A percentile compares a stretch with the other conserved stretches of the same genome.
Evolutionary conservation across 2,329 filamentous ascomycete genomes (phyloP).

Genomic region (Zasmidium citrigriseum): DNA sequence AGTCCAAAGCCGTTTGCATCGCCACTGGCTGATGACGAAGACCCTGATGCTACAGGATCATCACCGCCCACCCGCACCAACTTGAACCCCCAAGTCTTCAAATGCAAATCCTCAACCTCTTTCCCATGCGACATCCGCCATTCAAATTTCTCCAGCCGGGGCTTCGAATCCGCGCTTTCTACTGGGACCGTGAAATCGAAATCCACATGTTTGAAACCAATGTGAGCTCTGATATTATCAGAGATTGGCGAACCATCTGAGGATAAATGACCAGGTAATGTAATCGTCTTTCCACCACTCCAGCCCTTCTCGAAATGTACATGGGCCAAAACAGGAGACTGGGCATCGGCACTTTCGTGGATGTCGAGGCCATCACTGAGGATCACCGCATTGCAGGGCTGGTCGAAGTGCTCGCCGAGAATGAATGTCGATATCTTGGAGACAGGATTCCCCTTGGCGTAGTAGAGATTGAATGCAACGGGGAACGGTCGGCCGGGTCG

Average conservation of each 20-base stretch:
- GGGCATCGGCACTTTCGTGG: constrained; percentile 7
- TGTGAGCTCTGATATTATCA: constrained; percentile 4
- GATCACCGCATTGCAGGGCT: constrained; percentile 13
- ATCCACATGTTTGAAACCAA: constrained; percentile 6
- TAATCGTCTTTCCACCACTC: constrained; percentile 8
- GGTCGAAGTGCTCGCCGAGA: constrained; percentile 14
- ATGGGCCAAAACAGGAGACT: constrained; percentile 5
- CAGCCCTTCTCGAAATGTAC: constrained; percentile 4
- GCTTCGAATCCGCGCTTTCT: constrained; percentile 7
- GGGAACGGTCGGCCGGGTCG: neutral
- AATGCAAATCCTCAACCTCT: constrained; percentile 19
- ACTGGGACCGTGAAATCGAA: constrained; percentile 14
- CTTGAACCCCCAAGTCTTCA: constrained; percentile 19
- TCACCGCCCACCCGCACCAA: constrained; percentile 17
- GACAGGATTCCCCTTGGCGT: constrained; percentile 2
- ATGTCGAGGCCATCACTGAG: constrained; percentile 10
- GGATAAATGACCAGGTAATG: constrained; percentile 10
- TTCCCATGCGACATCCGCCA: constrained; percentile 22
- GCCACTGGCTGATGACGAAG: constrained; percentile 8
- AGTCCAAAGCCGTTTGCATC: neutral
- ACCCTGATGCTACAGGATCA: neutral
- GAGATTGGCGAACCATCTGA: neutral
- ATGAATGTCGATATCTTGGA: constrained; percentile 11
- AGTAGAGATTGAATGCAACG: constrained; percentile 17
- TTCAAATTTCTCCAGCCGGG: constrained; percentile 14